A percentile compares a stretch with the other conserved stretches of the same genome.
Evolutionary conservation across 2,329 filamentous ascomycete genomes (phyloP).

Genomic region (Arthrinium phaeospermum): DNA sequence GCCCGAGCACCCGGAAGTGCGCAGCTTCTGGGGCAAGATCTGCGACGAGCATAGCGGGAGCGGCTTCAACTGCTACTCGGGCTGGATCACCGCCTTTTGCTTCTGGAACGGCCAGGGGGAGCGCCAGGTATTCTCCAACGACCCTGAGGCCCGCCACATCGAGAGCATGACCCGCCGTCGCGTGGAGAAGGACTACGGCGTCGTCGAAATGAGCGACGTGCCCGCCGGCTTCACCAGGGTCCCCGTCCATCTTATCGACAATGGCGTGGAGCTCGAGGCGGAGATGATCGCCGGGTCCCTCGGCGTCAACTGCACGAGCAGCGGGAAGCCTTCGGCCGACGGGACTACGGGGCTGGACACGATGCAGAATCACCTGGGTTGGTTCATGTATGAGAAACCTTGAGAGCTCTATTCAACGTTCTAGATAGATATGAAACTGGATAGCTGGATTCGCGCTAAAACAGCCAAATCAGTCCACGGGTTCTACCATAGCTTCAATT

Average conservation of each 20-base stretch:
- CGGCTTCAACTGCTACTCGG: constrained; percentile 38
- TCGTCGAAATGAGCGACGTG: constrained; percentile 32
- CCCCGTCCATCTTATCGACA: constrained; percentile 34
- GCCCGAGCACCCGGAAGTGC: constrained; percentile 27
- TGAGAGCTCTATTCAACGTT: no score
- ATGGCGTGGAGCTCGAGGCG: constrained; percentile 32
- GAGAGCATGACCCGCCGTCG: background rate
- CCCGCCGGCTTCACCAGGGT: constrained; percentile 38
- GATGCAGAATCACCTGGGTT: constrained; percentile 37
- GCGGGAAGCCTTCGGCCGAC: constrained; percentile 23
- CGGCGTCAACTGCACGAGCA: constrained; percentile 29
- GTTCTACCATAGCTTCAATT: background rate
- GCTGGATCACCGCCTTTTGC: constrained; percentile 43
- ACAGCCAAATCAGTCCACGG: background rate
- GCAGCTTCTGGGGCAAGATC: constrained; percentile 35
- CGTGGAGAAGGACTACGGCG: constrained; percentile 21
- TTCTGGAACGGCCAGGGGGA: constrained; percentile 34
- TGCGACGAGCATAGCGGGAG: constrained; percentile 27
- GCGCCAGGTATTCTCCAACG: no score
- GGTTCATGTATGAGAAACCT: constrained; percentile 37
- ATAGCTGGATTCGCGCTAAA: no score
- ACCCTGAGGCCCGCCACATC: background rate
- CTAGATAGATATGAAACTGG: no score
- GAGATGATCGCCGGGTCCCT: constrained; percentile 40
- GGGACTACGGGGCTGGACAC: constrained; percentile 31